Evolutionary conservation across 2,329 filamentous ascomycete species (phyloP).

Genomic region (Ceratocystis eucalypticola): DNA sequence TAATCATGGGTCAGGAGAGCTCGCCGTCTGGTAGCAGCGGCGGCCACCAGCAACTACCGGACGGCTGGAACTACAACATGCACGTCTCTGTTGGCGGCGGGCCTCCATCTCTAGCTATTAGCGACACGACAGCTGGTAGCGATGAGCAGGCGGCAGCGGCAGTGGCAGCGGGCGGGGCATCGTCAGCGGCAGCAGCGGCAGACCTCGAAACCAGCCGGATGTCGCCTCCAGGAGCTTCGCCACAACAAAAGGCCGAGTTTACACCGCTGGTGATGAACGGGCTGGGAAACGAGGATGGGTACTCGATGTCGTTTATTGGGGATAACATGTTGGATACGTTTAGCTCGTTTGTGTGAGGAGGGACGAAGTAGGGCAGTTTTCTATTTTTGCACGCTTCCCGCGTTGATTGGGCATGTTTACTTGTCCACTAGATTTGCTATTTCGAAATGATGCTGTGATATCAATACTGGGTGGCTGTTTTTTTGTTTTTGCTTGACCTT

Average conservation of each 20-base stretch:
- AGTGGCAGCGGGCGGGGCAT: not conserved
- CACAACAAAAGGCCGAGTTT: not conserved
- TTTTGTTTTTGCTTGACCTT: not conserved
- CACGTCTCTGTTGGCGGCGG: slow-evolving; percentile 10
- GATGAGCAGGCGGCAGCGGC: not conserved
- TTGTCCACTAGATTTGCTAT: not conserved
- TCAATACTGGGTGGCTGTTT: not conserved
- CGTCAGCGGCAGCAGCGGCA: not conserved
- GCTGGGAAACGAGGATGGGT: not conserved
- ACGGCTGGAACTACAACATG: slow-evolving; percentile 11
- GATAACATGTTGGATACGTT: not conserved
- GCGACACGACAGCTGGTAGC: slow-evolving; percentile 3
- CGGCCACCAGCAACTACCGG: not conserved
- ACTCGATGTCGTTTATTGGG: not conserved
- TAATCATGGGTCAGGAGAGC: not conserved
- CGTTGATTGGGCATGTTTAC: not conserved
- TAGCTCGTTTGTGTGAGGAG: not conserved
- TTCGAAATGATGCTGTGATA: not conserved
- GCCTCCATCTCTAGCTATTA: slow-evolving; percentile 9
- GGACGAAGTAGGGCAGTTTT: not conserved
- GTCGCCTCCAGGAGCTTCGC: not conserved
- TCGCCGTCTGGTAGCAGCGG: slow-evolving; percentile 1
- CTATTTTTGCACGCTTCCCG: not conserved
- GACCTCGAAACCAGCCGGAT: not conserved
- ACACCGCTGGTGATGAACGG: not conserved